Percentiles rank a stretch among this genome's conserved stretches.
phyloP scores from a whole-genome alignment of 2,329 filamentous ascomycete genomes.

The Curvularia sp. region DNA sequence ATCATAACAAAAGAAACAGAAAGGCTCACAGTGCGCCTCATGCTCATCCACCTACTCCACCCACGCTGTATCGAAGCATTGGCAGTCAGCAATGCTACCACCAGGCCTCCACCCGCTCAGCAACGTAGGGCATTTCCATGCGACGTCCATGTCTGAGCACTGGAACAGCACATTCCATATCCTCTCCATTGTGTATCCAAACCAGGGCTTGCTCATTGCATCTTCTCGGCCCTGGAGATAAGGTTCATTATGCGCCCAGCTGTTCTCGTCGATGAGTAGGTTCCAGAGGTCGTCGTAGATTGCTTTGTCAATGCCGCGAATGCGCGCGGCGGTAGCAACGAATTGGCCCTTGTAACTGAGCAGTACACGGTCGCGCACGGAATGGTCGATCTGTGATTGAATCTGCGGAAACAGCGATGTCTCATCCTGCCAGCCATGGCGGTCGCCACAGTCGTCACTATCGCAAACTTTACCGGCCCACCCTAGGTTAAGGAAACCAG shows the following conservation, averaged over 20 bases:
- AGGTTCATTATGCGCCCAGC: constrained; percentile 38
- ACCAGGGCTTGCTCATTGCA: constrained; percentile 35
- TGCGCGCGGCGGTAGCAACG: constrained; percentile 54
- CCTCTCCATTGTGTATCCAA: constrained; percentile 42
- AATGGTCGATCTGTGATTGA: constrained; percentile 34
- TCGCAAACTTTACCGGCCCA: constrained; percentile 50
- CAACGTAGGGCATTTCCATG: constrained; percentile 40
- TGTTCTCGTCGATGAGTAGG: constrained; percentile 33
- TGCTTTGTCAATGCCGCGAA: constrained; percentile 47
- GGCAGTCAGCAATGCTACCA: constrained; percentile 37
- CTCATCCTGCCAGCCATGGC: constrained; percentile 52
- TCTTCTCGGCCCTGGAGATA: constrained; percentile 35
- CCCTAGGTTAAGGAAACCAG: constrained; percentile 57
- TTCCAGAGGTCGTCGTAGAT: constrained; percentile 48
- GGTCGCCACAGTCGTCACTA: constrained; percentile 53
- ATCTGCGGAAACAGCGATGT: constrained; percentile 51
- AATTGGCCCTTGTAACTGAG: constrained; percentile 60
- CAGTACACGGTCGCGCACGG: constrained; percentile 45
- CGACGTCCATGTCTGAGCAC: constrained; percentile 36
- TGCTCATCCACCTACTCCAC: constrained; percentile 8
- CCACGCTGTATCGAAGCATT: constrained; percentile 37
- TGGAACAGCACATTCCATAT: constrained; percentile 43
- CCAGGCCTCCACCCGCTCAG: constrained; percentile 36
- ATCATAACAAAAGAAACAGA: constrained; percentile 15
- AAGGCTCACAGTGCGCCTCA: background rate